phyloP scores from a whole-genome alignment of 1,139 yeast genomes.

The Lodderomyces metapsilosis region DNA sequence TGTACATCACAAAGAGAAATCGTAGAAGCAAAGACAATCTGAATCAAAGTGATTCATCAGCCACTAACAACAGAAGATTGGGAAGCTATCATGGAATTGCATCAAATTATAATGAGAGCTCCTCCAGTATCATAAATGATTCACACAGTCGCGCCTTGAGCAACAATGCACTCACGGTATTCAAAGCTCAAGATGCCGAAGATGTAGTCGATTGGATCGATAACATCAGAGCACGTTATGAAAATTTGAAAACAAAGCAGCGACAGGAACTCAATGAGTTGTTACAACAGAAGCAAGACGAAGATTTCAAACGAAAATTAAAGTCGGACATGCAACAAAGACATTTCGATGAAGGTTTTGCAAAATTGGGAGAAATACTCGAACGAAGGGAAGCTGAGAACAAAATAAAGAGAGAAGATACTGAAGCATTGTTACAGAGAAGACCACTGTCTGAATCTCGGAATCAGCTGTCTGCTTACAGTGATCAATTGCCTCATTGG shows the following conservation, averaged over 20 bases:
- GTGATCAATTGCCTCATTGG: neutral
- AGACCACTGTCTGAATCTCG: slow-evolving; percentile 1
- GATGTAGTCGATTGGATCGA: slow-evolving; percentile 55
- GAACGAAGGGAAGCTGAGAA: slow-evolving; percentile 16
- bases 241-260: slow-evolving; percentile 34
- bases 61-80: neutral
- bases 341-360: slow-evolving; percentile 41
- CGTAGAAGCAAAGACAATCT: no score
- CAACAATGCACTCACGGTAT: neutral
- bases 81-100: neutral
- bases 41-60: neutral
- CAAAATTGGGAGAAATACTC: slow-evolving; percentile 27
- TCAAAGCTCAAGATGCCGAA: slow-evolving; percentile 17
- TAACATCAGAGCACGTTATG: slow-evolving; percentile 37
- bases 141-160: neutral
- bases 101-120: neutral
- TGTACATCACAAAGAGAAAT: neutral
- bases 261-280: slow-evolving; percentile 25
- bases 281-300: slow-evolving; percentile 4
- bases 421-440: slow-evolving; percentile 3
- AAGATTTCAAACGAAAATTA: slow-evolving; percentile 10
- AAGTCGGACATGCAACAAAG: slow-evolving; percentile 25
- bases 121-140: neutral
- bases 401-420: neutral
- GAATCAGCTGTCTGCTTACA: neutral